Evolutionary conservation across 2,329 filamentous ascomycete species (phyloP).

Genomic region (Penicillium brevicompactum): DNA sequence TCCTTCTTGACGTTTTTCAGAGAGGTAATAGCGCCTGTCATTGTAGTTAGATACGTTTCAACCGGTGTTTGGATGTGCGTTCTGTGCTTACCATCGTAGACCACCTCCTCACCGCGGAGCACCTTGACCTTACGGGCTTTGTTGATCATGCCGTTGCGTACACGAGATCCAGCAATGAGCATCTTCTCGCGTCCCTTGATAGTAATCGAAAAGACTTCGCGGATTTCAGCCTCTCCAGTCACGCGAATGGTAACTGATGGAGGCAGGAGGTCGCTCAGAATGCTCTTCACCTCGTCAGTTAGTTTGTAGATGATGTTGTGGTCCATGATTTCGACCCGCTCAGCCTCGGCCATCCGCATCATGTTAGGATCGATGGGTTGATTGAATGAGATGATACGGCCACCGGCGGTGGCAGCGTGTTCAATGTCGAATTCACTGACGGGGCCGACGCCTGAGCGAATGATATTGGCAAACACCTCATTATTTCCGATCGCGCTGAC

Average conservation of each 20-base stretch:
- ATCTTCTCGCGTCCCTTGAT: conserved; percentile 69
- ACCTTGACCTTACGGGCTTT: conserved; percentile 69
- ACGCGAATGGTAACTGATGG: conserved; percentile 70
- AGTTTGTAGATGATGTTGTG: conserved; percentile 68
- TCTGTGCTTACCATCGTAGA: conserved; percentile 75
- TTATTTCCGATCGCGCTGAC: conserved; percentile 79
- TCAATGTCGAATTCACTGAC: conserved; percentile 87
- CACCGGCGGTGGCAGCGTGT: conserved; percentile 75
- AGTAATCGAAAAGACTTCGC: conserved; percentile 82
- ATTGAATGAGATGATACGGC: conserved; percentile 86
- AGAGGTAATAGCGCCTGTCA: conserved; percentile 71
- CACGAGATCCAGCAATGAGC: conserved; percentile 82
- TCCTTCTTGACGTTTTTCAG: conserved; percentile 94
- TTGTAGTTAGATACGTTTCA: conserved; percentile 9
- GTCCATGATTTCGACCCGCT: conserved; percentile 76
- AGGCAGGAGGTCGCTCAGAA: conserved; percentile 70
- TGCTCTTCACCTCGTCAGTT: conserved; percentile 53
- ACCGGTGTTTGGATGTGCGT: not conserved
- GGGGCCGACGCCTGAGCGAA: conserved; percentile 75
- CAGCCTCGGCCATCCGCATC: conserved; percentile 66
- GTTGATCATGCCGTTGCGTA: conserved; percentile 76
- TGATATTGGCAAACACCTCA: conserved; percentile 75
- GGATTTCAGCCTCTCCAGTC: conserved; percentile 82
- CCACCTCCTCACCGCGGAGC: conserved; percentile 65
- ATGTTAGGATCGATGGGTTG: conserved; percentile 68